Percentiles rank a stretch among this genome's conserved stretches.
These are phyloP conservation scores for Solanum pinnatisectum DNA, from an alignment of 257 asterid genomes.

Conservation along the genomic window DNA sequence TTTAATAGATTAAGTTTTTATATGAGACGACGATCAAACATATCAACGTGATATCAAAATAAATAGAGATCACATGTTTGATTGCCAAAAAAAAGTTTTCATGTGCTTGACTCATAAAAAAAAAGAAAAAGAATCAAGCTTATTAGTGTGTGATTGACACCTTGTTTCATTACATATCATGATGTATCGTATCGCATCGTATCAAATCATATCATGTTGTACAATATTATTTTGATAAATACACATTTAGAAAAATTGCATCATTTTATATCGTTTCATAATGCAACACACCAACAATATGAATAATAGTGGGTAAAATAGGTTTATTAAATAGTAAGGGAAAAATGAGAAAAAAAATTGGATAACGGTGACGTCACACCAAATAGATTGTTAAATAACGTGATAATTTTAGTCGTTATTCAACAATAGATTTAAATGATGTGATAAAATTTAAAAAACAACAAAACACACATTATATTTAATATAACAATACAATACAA, in stretches of 20 bases:
- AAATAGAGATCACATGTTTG: background rate
- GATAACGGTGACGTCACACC: rapidly evolving
- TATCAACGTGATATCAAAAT: background rate
- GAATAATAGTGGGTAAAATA: background rate
- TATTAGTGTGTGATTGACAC: background rate
- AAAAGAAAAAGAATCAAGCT: background rate
- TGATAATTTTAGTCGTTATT: background rate
- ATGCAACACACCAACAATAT: background rate
- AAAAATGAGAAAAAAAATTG: background rate
- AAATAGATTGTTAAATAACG: background rate
- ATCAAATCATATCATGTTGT: background rate
- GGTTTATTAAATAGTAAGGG: background rate
- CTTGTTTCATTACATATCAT: background rate
- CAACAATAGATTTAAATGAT: background rate
- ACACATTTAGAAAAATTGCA: background rate
- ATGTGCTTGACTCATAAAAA: background rate
- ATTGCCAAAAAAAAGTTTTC: background rate
- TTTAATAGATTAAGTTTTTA: background rate
- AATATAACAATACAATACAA: background rate
- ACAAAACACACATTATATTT: background rate
- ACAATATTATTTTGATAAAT: background rate
- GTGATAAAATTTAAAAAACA: background rate
- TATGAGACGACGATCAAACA: background rate
- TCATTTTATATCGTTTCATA: background rate
- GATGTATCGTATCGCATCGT: background rate